These are phyloP conservation scores for Arthrobotrys megalospora DNA, from an alignment of 2,329 filamentous ascomycete species.

Conservation along the genomic window DNA sequence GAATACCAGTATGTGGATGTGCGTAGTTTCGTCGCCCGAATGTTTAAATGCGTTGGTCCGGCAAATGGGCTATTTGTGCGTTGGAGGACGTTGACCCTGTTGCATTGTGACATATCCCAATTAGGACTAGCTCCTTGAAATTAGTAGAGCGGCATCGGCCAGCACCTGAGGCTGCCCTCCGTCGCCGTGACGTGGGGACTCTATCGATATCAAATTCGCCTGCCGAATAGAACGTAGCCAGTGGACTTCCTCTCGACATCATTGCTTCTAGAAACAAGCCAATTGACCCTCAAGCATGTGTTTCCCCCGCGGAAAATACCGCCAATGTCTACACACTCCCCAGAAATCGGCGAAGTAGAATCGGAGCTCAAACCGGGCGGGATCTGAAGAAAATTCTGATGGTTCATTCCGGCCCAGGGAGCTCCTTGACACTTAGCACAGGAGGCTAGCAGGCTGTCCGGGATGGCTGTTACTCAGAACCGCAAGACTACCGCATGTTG, in stretches of 20 bases:
- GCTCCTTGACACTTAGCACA: slow-evolving; percentile 42
- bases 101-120: background rate
- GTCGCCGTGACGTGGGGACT: slow-evolving; percentile 6
- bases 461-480: slow-evolving; percentile 3
- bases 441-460: slow-evolving; percentile 7
- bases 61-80: slow-evolving; percentile 15
- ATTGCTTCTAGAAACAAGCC: slow-evolving; percentile 11
- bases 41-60: too few species aligned
- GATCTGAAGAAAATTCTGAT: slow-evolving; percentile 54
- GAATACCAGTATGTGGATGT: too few species aligned
- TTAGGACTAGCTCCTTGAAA: slow-evolving; percentile 7
- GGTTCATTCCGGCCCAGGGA: slow-evolving; percentile 37
- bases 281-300: background rate
- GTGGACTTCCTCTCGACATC: slow-evolving; percentile 5
- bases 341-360: slow-evolving; percentile 37
- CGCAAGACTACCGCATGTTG: slow-evolving; percentile 10
- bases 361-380: slow-evolving; percentile 43
- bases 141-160: slow-evolving; percentile 46
- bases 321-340: background rate
- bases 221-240: background rate
- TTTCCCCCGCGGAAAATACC: background rate
- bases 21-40: too few species aligned
- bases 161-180: background rate
- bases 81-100: slow-evolving; percentile 21
- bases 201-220: slow-evolving; percentile 25